Base-by-base conservation (phyloP, 257 asterid species). In the Dorcoceras hygrometricum region DNA sequence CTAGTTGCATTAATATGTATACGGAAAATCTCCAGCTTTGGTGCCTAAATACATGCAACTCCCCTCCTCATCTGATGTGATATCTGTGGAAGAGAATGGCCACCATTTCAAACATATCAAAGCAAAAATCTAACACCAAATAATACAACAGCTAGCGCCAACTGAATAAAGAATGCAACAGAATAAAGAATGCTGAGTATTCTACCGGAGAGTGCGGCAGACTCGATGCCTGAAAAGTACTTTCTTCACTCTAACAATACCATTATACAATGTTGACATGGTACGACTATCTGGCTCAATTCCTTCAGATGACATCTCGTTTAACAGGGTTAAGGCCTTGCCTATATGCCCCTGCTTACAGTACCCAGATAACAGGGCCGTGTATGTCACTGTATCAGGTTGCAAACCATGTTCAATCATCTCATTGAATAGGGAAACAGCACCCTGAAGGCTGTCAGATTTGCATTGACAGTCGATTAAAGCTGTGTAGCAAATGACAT, bases 321-420 rank as follows among this genome's bases (percentile, higher is more conserved):
- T 29, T 65, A 86, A 59, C 36, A 88, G 88, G 29, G 63, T 74
- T 29, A 4, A 62, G 28, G 91, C 98, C 82, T 59, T 81, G 59
- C 62, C 83, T 63, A 80, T 69, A 64, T 78, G 64, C 54, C 94
- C 91, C 58, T 67, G 79, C 80, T 74, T 86, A 76, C 80, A 80
- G 65, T 82, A 89, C 46, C 96, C 95, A 61, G 86, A 80, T 67
- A 92, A 23, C 57, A 92, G 88, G 70, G 91, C 95, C 12, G 87
- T 86, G 73, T 83, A 89, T 6, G 87, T 69, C 20, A 79, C 82
- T 19, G 66, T 77, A 78, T 86, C 95, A 57, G 95, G 98, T 58
- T 25, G 69, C 73, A 89, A 62, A 72, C 95, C 93, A 66, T 79
- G 79, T 57, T 78, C 85, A 48, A 86, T 80, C 91, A 83, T 78